Percentiles rank a stretch among this genome's conserved stretches.
Evolutionary conservation across 805 yeast genomes (phyloP).

Genomic region (Monosporozyma unispora): DNA sequence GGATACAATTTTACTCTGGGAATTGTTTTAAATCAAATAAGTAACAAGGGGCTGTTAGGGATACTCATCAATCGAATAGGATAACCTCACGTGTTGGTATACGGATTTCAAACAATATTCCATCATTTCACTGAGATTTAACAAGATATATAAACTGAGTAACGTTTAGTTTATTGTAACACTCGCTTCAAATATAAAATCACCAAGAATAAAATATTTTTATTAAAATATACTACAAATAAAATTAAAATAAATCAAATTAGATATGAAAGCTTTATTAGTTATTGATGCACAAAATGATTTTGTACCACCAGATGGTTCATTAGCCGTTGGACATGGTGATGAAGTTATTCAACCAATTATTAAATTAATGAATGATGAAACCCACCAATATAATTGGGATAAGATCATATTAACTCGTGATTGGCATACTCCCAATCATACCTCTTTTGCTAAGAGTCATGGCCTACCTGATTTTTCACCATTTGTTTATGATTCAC

Average conservation of each 20-base stretch:
- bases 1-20: no score
- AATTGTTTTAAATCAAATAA: no score
- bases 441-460: constrained; percentile 71
- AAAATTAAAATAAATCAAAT: background rate
- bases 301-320: constrained; percentile 69
- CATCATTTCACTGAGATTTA: background rate
- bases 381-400: constrained; percentile 41
- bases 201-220: no score
- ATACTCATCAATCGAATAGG: no score
- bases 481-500: constrained; percentile 40
- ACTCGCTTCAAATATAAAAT: no score
- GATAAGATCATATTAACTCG: constrained; percentile 58
- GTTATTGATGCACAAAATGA: constrained; percentile 82
- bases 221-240: background rate
- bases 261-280: constrained; percentile 43
- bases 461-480: constrained; percentile 49
- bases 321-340: constrained; percentile 66
- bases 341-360: constrained; percentile 47
- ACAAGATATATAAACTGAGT: background rate
- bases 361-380: constrained; percentile 35
- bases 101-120: no score
- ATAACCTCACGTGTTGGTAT: no score
- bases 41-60: no score
- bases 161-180: no score
- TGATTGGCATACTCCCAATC: constrained; percentile 84